phyloP scores from a whole-genome alignment of 192 early-diverging fungal species.

The Bifiguratus adelaidae region DNA sequence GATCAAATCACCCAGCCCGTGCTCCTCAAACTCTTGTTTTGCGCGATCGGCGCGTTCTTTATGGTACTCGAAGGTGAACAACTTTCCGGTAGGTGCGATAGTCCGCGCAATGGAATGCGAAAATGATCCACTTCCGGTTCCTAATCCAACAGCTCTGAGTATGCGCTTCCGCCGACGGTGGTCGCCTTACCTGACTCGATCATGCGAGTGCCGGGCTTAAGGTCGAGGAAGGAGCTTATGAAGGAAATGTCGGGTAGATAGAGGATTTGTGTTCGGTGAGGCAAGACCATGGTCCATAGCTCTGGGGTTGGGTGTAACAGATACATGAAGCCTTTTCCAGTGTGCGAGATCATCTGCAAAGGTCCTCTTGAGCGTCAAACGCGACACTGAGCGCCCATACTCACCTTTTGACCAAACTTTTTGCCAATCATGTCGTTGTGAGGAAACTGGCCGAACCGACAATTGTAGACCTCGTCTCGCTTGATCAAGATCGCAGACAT shows the following conservation, averaged over 20 bases:
- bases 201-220: conserved; percentile 75
- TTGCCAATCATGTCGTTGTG: conserved; percentile 83
- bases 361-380: neutral
- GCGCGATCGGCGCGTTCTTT: conserved; percentile 59
- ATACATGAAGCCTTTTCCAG: conserved; percentile 66
- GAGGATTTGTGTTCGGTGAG: conserved; percentile 94
- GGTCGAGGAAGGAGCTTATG: conserved; percentile 68
- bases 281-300: conserved; percentile 86
- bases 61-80: conserved; percentile 96
- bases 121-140: conserved; percentile 95
- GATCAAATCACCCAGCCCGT: conserved; percentile 59
- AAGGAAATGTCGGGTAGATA: conserved; percentile 94
- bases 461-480: conserved; percentile 52
- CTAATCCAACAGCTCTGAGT: neutral
- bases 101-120: conserved; percentile 90
- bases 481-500: conserved; percentile 55
- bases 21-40: conserved; percentile 66
- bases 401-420: conserved; percentile 73
- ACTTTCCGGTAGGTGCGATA: conserved; percentile 73
- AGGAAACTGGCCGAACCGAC: conserved; percentile 69
- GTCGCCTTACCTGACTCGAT: conserved; percentile 65
- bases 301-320: conserved; percentile 89
- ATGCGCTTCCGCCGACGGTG: neutral
- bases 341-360: conserved; percentile 42
- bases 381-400: too few species aligned